Percentiles rank a stretch among this genome's conserved stretches.
Evolutionary conservation across 1,284 basidiomycete genomes (phyloP).

Genomic region (Cryptococcus sp.): DNA sequence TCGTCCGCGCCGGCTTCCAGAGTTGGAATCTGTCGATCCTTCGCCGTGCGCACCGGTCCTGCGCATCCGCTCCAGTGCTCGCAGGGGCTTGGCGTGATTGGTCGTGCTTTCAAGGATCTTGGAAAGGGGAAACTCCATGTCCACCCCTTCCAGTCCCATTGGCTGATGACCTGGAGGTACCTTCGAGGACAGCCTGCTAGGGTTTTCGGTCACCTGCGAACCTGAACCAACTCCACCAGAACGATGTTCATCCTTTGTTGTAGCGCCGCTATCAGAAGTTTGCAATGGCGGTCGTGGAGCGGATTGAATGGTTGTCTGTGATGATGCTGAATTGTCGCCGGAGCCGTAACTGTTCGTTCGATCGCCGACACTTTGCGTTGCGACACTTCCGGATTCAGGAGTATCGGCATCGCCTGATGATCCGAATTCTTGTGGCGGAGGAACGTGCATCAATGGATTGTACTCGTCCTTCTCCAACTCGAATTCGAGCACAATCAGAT

Average conservation of each 20-base stretch:
- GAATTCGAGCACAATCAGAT: slow-evolving; percentile 73
- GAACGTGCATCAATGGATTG: slow-evolving; percentile 68
- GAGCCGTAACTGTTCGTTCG: slow-evolving; percentile 7
- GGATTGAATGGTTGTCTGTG: slow-evolving; percentile 23
- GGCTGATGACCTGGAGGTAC: slow-evolving; percentile 12
- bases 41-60: slow-evolving; percentile 53
- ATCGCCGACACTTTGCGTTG: slow-evolving; percentile 19
- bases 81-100: slow-evolving; percentile 69
- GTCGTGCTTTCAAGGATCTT: slow-evolving; percentile 76
- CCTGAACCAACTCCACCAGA: background rate
- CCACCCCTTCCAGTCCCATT: slow-evolving; percentile 45
- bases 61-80: slow-evolving; percentile 70
- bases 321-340: slow-evolving; percentile 6
- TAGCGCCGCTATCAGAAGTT: background rate
- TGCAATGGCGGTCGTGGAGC: slow-evolving; percentile 5
- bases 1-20: slow-evolving; percentile 13
- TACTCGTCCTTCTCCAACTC: slow-evolving; percentile 72
- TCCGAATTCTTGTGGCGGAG: slow-evolving; percentile 8
- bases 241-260: background rate
- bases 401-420: slow-evolving; percentile 23
- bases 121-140: slow-evolving; percentile 57
- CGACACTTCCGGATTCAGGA: slow-evolving; percentile 34
- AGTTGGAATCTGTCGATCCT: slow-evolving; percentile 13
- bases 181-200: slow-evolving; percentile 7
- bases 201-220: no score